Conservation (phyloP, 192 early-diverging fungal species). For the Gryganskiella cystojenkinii region DNA sequence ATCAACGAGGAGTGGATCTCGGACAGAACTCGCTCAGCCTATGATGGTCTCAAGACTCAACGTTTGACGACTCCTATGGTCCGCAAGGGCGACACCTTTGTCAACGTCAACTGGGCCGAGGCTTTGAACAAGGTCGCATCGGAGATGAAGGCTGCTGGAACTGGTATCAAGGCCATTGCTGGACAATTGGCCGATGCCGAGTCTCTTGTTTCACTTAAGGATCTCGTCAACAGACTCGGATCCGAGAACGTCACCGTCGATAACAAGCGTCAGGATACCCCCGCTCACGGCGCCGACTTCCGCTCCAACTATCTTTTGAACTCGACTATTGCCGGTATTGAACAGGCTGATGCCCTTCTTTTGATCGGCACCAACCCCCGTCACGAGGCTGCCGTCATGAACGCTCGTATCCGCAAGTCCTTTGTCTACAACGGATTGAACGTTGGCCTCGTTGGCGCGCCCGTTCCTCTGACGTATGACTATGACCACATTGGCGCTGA, state of each 20-base stretch:
- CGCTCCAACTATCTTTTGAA: constrained; percentile 92
- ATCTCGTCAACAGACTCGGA: constrained; percentile 88
- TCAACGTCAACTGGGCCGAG: constrained; percentile 86
- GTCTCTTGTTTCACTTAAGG: constrained; percentile 93
- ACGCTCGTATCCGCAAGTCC: constrained; percentile 95
- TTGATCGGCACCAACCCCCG: constrained; percentile 96
- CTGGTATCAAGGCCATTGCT: constrained; percentile 84
- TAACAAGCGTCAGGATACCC: constrained; percentile 58
- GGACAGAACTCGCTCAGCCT: constrained; percentile 96
- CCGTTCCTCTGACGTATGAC: constrained; percentile 89
- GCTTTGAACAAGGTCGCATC: constrained; percentile 81
- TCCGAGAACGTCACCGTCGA: constrained; percentile 92
- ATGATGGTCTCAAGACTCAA: constrained; percentile 96
- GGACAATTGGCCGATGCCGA: constrained; percentile 96
- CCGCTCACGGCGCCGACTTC: constrained; percentile 77
- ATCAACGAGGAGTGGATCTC: constrained; percentile 99
- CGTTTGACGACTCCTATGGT: constrained; percentile 94
- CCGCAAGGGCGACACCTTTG: constrained; percentile 84
- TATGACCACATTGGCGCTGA: constrained; percentile 84
- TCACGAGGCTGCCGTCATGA: constrained; percentile 95
- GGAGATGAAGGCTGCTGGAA: constrained; percentile 70
- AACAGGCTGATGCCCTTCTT: constrained; percentile 93
- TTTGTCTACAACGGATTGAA: constrained; percentile 85
- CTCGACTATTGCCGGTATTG: constrained; percentile 85
- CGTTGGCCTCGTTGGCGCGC: constrained; percentile 84